Evolutionary conservation across 495 filamentous ascomycete genomes (phyloP), one percentile per base, ranked within the genome.

Genomic region (Chaetomium cochliodes): DNA sequence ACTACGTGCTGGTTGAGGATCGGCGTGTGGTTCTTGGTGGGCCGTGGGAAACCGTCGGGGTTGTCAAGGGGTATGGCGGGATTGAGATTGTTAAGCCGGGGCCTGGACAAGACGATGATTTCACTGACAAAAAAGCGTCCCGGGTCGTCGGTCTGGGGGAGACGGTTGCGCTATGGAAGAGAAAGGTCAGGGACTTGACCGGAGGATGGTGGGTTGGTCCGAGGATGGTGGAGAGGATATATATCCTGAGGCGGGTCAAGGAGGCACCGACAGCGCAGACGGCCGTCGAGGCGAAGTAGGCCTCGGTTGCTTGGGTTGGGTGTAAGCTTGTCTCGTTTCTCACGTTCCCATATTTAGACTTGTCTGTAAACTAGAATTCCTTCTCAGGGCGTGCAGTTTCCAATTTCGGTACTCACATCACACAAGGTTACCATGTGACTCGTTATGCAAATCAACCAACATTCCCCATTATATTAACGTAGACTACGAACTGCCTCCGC

Each of bases 1-100:
- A 96, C 69, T 99, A 92, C 69, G 86, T 85, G 8, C 80, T 98
- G 7, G 82, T 88, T 12, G 91, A 94, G 77, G 77, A 85, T 23
- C 87, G 87, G 16, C 80, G 76, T 47, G 72, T 72, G 50, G 69
- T 74, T 15, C 2, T 23, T 6, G 84, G 88, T 62, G 88, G 87
- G 0, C 77, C 78, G 2, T 99, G 93, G 92, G 83, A 91, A 65
- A 80, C 85, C 12, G 74, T 94, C 11, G 84, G 84, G 22, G 82
- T 84, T 0, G 83, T 96, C 1, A 77, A 87, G 61, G 91, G 87
- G 0, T 96, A 87, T 74, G 83, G 81, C 15, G 91, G 93, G 0
- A 67, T 96, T 13, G 82, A 84, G 64, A 50, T 96, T 22, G 66
- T 90, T 55, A 82, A 77, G 60, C 87, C 88, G 0, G 71, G 69